phyloP scores from a whole-genome alignment of 2,329 filamentous ascomycete species.

The Fusarium burgessii region DNA sequence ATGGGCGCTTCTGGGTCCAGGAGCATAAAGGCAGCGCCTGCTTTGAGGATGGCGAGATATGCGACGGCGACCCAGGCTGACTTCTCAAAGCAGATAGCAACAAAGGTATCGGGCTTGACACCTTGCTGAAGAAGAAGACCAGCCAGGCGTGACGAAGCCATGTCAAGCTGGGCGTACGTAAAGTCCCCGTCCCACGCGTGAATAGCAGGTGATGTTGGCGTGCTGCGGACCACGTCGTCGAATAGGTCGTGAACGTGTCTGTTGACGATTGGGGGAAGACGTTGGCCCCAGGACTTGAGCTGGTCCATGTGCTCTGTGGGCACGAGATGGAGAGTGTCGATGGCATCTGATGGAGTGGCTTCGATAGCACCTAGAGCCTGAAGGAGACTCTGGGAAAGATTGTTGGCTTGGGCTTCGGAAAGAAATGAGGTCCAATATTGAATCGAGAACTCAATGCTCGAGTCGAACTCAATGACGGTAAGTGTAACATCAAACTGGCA shows the following conservation, averaged over 20 bases:
- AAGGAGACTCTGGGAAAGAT: not conserved
- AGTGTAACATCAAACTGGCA: not conserved
- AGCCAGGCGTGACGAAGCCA: not conserved
- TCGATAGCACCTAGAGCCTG: not conserved
- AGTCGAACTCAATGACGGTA: not conserved
- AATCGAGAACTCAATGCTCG: not conserved
- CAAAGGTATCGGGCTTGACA: not conserved
- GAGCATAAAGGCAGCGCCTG: conserved; percentile 3
- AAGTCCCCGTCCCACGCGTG: conserved; percentile 8
- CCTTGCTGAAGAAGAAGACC: not conserved
- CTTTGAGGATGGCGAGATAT: conserved; percentile 11
- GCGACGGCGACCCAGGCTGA: conserved; percentile 6
- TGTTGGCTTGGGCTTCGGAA: not conserved
- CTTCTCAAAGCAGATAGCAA: conserved; percentile 15
- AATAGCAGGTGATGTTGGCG: not conserved
- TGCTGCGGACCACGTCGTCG: not conserved
- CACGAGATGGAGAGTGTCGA: not conserved
- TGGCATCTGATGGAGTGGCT: not conserved
- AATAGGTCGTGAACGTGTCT: not conserved
- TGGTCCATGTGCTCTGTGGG: not conserved
- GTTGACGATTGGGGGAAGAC: not conserved
- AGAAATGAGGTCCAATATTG: conserved; percentile 3
- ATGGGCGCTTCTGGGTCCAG: conserved; percentile 9
- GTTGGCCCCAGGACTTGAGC: not conserved
- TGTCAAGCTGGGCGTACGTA: conserved; percentile 10